Evolutionary conservation across 306 rosid species (phyloP).

Genomic region (Malus sieversii): DNA sequence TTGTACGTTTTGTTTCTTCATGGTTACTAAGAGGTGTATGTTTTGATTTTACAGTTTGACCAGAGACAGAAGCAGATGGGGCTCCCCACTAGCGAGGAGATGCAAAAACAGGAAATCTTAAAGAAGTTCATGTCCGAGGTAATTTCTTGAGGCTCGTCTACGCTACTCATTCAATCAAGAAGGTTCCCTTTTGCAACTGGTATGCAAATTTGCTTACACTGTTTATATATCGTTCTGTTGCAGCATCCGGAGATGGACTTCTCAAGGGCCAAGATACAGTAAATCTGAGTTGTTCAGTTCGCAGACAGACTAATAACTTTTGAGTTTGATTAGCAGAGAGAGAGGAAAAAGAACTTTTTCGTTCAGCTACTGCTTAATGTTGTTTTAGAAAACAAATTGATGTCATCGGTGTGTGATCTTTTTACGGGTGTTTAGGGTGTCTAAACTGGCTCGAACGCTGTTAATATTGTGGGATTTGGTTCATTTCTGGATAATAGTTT

Average conservation of each 20-base stretch:
- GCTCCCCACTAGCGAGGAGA: constrained; percentile 79
- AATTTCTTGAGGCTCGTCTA: neutral
- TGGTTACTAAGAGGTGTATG: neutral
- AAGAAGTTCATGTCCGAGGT: constrained; percentile 92
- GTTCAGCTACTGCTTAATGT: neutral
- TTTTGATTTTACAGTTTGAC: constrained; percentile 49
- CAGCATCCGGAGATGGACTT: constrained; percentile 99
- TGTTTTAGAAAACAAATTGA: neutral
- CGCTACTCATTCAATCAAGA: neutral
- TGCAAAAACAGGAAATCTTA: constrained; percentile 67
- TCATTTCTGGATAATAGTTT: neutral
- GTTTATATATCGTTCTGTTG: constrained; percentile 4
- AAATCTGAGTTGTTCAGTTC: neutral
- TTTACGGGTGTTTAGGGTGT: neutral
- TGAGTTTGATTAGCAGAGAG: neutral
- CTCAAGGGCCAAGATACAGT: constrained; percentile 60
- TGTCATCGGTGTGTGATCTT: neutral
- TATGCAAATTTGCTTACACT: neutral
- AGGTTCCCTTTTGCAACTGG: neutral
- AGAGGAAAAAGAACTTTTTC: neutral
- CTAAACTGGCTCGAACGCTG: neutral
- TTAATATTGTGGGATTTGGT: neutral
- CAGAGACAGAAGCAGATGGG: constrained; percentile 93
- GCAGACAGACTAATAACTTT: neutral
- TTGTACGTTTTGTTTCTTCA: neutral